Evolutionary conservation across 202 grass and related monocot species (phyloP).

Genomic region (Alloteropsis angusta): DNA sequence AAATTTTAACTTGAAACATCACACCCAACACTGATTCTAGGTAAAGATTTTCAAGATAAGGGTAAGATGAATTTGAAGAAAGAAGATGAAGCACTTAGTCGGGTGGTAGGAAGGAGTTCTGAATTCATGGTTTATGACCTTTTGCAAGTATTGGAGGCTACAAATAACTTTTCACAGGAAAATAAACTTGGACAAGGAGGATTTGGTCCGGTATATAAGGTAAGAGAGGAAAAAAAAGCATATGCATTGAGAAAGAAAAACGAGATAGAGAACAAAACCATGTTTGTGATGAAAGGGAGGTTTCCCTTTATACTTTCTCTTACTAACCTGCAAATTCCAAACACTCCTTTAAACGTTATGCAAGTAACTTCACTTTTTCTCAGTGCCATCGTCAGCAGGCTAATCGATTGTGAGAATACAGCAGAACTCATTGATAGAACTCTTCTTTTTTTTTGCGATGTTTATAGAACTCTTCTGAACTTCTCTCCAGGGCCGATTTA

Average conservation of each 20-base stretch:
- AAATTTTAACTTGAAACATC: neutral
- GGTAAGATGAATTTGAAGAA: neutral
- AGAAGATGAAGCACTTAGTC: neutral
- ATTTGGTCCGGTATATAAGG: neutral
- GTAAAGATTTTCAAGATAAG: neutral
- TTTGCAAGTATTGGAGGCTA: neutral
- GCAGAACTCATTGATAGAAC: neutral
- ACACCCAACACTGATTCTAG: neutral
- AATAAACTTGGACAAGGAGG: constrained; percentile 6
- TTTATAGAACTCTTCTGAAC: neutral
- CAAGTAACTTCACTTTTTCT: neutral
- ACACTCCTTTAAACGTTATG: neutral
- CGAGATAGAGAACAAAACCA: neutral
- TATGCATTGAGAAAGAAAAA: neutral
- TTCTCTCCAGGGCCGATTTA: neutral
- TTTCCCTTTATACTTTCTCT: neutral
- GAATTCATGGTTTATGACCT: neutral
- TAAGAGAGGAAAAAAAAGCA: neutral
- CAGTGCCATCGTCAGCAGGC: neutral
- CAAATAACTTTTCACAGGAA: constrained; percentile 2
- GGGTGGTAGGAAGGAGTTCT: neutral
- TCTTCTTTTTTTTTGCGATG: too few relatives aligned
- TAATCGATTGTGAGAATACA: neutral
- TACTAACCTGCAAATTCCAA: neutral
- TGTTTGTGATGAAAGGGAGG: neutral